Percentiles rank a stretch among this genome's conserved stretches.
These are phyloP conservation scores for Aspergillus pseudotamarii DNA, from an alignment of 2,329 filamentous ascomycete genomes.

Conservation along the genomic window DNA sequence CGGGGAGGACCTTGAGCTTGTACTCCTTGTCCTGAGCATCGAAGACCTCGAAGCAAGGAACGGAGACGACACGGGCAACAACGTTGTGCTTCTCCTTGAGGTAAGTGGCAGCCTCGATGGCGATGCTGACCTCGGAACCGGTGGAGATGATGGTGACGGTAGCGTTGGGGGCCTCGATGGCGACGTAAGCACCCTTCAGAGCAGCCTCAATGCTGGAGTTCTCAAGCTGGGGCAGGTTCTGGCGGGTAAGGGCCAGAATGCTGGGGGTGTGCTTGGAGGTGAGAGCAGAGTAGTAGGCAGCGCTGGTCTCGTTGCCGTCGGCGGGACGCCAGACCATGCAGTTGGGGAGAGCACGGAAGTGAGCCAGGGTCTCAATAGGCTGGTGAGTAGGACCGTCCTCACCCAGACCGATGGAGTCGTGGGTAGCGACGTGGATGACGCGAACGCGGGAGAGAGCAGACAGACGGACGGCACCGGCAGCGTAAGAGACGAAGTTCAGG, in stretches of 20 bases:
- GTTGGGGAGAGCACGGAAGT: slow-evolving; percentile 99
- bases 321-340: slow-evolving; percentile 99
- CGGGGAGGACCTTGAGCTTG: slow-evolving; percentile 86
- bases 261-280: slow-evolving; percentile 87
- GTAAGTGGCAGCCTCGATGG: slow-evolving; percentile 87
- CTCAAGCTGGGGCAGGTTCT: slow-evolving; percentile 98
- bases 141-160: slow-evolving; percentile 89
- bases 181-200: slow-evolving; percentile 93
- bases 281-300: slow-evolving; percentile 93
- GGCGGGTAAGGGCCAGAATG: slow-evolving; percentile 92
- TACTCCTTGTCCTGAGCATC: slow-evolving; percentile 94
- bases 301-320: slow-evolving; percentile 97
- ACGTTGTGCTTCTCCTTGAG: slow-evolving; percentile 86
- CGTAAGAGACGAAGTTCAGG: slow-evolving; percentile 99
- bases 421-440: slow-evolving; percentile 92
- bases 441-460: slow-evolving; percentile 90
- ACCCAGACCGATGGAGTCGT: slow-evolving; percentile 98
- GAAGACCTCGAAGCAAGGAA: slow-evolving; percentile 97
- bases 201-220: slow-evolving; percentile 86
- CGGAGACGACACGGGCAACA: slow-evolving; percentile 87
- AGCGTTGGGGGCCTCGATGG: slow-evolving; percentile 80
- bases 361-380: slow-evolving; percentile 95
- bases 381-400: slow-evolving; percentile 99
- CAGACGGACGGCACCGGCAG: slow-evolving; percentile 90
- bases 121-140: slow-evolving; percentile 93